A percentile compares a stretch with the other conserved stretches of the same genome.
phyloP scores from a whole-genome alignment of 139 green algal species.

The Nannochloris sp. region DNA sequence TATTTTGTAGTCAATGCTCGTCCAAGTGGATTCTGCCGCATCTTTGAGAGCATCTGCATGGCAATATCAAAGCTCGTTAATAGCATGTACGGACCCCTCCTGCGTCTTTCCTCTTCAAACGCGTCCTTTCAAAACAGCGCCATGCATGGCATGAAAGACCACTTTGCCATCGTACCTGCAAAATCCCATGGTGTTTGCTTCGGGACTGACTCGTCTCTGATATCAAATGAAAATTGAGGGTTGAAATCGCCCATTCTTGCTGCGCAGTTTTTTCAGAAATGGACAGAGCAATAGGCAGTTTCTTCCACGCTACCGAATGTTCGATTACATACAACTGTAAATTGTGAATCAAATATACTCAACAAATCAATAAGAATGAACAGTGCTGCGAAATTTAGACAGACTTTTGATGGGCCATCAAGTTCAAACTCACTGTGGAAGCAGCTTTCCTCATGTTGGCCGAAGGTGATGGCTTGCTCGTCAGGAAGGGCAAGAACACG shows the following conservation, averaged over 20 bases:
- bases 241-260: conserved; percentile 42
- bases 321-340: too few species aligned
- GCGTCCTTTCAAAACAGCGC: background rate
- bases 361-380: too few species aligned
- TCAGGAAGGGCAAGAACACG: conserved; percentile 66
- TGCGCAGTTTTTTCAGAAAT: too few species aligned
- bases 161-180: conserved; percentile 27
- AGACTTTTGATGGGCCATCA: background rate
- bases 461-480: conserved; percentile 32
- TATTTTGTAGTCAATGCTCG: conserved; percentile 53
- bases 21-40: conserved; percentile 26
- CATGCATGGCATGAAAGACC: background rate
- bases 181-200: conserved; percentile 71
- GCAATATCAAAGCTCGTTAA: too few species aligned
- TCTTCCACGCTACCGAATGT: too few species aligned
- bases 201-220: conserved; percentile 18
- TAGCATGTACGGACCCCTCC: too few species aligned
- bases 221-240: conserved; percentile 56
- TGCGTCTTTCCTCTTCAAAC: too few species aligned
- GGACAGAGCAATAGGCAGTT: too few species aligned
- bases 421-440: background rate
- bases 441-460: conserved; percentile 9
- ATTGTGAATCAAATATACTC: too few species aligned
- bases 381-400: background rate
- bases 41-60: conserved; percentile 42